Evolutionary conservation across 2,329 filamentous ascomycete genomes (phyloP), one percentile per base, ranked within the genome.

Genomic region (Tolypocladium paradoxum): DNA sequence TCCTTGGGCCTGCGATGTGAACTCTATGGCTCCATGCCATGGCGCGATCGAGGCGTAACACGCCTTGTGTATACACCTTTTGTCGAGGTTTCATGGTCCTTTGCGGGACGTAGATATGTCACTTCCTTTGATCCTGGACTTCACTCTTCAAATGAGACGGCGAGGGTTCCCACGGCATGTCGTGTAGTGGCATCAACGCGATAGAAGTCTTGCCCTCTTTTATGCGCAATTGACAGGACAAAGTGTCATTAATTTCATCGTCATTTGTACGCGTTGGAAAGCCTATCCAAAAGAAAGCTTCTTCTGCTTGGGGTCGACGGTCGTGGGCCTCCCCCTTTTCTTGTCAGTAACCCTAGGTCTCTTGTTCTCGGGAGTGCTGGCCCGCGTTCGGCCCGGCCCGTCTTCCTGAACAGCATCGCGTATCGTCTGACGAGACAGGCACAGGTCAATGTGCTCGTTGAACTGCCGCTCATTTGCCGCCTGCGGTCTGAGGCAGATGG

Each of bases 391-490:
- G 8, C 54, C 57, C 31, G 64, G 50, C 49, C 63, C 64, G 55
- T 76, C 69, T 53, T 76, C 76, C 54, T 88, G 84, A 1, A 93
- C 84, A 0, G 83, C 86, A 62, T 96, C 89, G 47, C 85, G 85
- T 61, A 99, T 97, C 0, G 90, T 88, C 63, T 88, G 83, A 53
- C 85, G 78, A 0, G 91, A 96, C 1, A 99, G 77, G 66, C 93
- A 99, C 9, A 87, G 79, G 66, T 99, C 93, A 50, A 99, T 90
- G 64, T 99, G 93, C 53, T 87, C 82, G 60, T 99, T 99, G 70
- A 97, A 95, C 0, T 72, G 73, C 47, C 77, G 77, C 65, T 96
- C 90, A 49, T 92, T 78, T 0, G 90, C 81, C 0, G 74, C 63
- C 63, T 96, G 91, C 0, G 88, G 84, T 18, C 85, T 76, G n/a